Conservation (phyloP, 768 basidiomycete genomes). For the Suillus fuscotomentosus region DNA sequence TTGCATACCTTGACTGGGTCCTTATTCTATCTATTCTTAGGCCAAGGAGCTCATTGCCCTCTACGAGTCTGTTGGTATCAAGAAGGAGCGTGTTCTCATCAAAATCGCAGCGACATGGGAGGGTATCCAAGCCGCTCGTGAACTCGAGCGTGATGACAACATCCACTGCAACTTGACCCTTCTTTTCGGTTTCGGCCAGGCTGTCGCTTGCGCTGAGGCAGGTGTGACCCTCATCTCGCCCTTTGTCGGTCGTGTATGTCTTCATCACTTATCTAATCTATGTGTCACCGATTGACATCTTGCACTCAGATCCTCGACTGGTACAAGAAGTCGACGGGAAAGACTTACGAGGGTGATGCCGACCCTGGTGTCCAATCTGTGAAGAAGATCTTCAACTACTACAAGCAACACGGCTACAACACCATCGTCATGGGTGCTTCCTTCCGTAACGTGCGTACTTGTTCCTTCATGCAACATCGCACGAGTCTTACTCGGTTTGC, state of each 20-base stretch:
- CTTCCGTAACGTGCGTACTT: slow-evolving; percentile 86
- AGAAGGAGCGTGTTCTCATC: slow-evolving; percentile 94
- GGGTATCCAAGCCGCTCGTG: slow-evolving; percentile 97
- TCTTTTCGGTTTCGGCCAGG: slow-evolving; percentile 97
- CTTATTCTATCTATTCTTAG: slow-evolving; percentile 26
- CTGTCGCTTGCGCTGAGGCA: slow-evolving; percentile 98
- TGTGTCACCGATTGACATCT: slow-evolving; percentile 9
- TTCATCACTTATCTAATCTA: slow-evolving; percentile 10
- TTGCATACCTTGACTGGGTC: not conserved
- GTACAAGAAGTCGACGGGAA: slow-evolving; percentile 93
- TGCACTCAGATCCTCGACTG: slow-evolving; percentile 87
- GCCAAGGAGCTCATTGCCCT: slow-evolving; percentile 88
- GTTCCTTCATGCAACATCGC: slow-evolving; percentile 3
- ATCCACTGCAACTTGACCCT: slow-evolving; percentile 99
- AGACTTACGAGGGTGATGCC: slow-evolving; percentile 84
- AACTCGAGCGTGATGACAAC: slow-evolving; percentile 87
- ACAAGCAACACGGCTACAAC: slow-evolving; percentile 98
- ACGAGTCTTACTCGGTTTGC: slow-evolving; percentile 9
- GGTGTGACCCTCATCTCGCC: slow-evolving; percentile 98
- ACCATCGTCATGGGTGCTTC: slow-evolving; percentile 99
- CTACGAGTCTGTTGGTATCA: slow-evolving; percentile 91
- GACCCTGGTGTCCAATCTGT: slow-evolving; percentile 97
- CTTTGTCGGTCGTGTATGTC: slow-evolving; percentile 92
- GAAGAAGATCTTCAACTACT: slow-evolving; percentile 98
- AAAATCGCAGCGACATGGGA: slow-evolving; percentile 99